Percentiles rank a stretch among this genome's conserved stretches.
These are phyloP conservation scores for Penicillium lividum DNA, from an alignment of 495 filamentous ascomycete genomes.

Conservation along the genomic window DNA sequence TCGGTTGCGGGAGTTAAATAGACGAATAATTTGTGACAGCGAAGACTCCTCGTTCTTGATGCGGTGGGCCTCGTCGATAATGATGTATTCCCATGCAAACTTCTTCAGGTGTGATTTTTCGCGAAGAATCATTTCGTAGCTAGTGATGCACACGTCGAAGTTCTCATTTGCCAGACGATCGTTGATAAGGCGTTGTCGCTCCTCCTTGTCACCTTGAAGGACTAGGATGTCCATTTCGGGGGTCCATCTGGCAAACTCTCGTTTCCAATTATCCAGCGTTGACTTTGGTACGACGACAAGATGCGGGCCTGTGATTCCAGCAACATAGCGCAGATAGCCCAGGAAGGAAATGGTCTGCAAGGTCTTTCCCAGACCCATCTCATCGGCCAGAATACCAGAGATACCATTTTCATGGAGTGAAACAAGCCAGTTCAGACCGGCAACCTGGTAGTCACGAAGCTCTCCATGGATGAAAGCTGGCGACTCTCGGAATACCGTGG, in stretches of 20 bases:
- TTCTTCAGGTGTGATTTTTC: constrained; percentile 96
- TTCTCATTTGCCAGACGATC: constrained; percentile 88
- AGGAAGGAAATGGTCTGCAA: constrained; percentile 89
- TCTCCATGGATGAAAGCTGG: constrained; percentile 80
- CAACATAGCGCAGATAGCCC: constrained; percentile 88
- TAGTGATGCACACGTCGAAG: constrained; percentile 93
- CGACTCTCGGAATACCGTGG: constrained; percentile 90
- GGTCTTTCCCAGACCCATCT: constrained; percentile 96
- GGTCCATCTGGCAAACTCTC: constrained; percentile 92
- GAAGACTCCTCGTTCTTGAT: constrained; percentile 99
- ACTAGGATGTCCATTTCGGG: constrained; percentile 94
- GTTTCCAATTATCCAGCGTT: constrained; percentile 97
- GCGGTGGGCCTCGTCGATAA: constrained; percentile 97
- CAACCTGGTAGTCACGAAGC: constrained; percentile 96
- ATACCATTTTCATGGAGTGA: constrained; percentile 98
- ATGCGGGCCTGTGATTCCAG: constrained; percentile 89
- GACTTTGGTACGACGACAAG: constrained; percentile 94
- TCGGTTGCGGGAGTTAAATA: constrained; percentile 95
- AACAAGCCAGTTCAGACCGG: constrained; percentile 96
- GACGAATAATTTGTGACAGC: constrained; percentile 91
- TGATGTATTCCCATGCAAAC: constrained; percentile 99
- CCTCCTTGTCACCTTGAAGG: constrained; percentile 93
- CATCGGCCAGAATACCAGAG: constrained; percentile 94
- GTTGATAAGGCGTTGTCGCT: constrained; percentile 83
- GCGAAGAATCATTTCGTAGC: constrained; percentile 93